Conservation (phyloP, 345 rosid genomes). For the Salix caprea region DNA sequence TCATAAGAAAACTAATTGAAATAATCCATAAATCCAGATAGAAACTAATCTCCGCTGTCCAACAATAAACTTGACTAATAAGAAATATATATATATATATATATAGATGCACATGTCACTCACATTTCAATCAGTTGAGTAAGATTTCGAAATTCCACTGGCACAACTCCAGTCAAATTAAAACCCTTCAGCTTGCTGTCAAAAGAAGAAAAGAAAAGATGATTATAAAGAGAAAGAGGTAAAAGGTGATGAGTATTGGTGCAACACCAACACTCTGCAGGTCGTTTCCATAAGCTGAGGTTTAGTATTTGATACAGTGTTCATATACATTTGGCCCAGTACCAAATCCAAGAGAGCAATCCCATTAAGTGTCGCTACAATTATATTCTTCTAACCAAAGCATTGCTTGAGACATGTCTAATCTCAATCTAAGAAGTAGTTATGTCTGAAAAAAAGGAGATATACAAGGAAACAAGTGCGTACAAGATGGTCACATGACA, state of each 20-base stretch:
- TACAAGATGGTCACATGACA: constrained; percentile 69
- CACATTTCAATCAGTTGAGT: constrained; percentile 51
- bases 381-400: not conserved
- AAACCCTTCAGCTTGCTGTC: constrained; percentile 50
- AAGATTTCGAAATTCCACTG: constrained; percentile 64
- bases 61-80: not conserved
- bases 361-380: not conserved
- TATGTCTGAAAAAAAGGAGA: not conserved
- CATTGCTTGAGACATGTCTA: not conserved
- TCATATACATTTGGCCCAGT: not conserved
- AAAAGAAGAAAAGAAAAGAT: not conserved
- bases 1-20: not conserved
- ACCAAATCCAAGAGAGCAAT: not conserved
- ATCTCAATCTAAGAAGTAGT: not conserved
- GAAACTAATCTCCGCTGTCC: not conserved
- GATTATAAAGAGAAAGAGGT: not conserved
- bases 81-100: not conserved
- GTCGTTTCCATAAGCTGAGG: not conserved
- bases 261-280: not conserved
- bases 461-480: constrained; percentile 8
- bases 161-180: constrained; percentile 57
- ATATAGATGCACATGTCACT: constrained; percentile 13
- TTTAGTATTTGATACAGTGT: not conserved
- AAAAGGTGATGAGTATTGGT: not conserved
- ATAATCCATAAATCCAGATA: not conserved